phyloP scores from a whole-genome alignment of 306 rosid genomes.

The Elaeagnus macrophylla region DNA sequence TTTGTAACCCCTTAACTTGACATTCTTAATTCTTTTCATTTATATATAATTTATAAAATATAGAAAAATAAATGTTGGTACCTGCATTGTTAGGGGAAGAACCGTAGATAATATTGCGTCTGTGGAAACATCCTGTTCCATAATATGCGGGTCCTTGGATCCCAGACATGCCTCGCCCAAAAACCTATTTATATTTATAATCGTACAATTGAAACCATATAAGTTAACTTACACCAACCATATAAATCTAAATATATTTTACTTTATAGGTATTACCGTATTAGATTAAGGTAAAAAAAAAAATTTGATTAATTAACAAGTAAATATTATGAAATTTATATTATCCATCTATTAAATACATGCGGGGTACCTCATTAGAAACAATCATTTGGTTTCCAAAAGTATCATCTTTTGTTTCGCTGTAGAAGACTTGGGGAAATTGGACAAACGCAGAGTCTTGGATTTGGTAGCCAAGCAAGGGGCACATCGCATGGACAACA shows the following conservation, averaged over 20 bases:
- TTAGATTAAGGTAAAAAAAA: no score
- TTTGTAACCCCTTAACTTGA: no score
- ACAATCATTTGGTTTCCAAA: neutral
- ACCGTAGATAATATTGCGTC: slow-evolving; percentile 14
- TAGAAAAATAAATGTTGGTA: no score
- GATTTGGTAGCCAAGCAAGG: neutral
- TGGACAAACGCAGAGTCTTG: neutral
- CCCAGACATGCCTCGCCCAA: slow-evolving; percentile 13
- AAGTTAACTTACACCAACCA: no score
- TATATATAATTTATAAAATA: no score
- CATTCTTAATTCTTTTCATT: no score
- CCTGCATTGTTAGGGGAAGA: neutral
- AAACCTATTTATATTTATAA: slow-evolving; percentile 5
- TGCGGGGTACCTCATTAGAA: neutral
- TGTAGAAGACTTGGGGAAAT: neutral
- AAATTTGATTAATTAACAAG: no score
- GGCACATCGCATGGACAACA: neutral
- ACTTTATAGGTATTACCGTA: no score
- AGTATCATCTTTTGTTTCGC: neutral
- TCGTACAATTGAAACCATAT: no score
- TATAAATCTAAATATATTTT: no score
- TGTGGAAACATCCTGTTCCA: slow-evolving; percentile 15
- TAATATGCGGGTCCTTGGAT: slow-evolving; percentile 11
- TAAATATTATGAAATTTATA: no score
- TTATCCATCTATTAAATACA: no score